Percentiles rank a stretch among this genome's conserved stretches.
These are phyloP conservation scores for Prunella vulgaris DNA, from an alignment of 257 asterid genomes.

Conservation along the genomic window DNA sequence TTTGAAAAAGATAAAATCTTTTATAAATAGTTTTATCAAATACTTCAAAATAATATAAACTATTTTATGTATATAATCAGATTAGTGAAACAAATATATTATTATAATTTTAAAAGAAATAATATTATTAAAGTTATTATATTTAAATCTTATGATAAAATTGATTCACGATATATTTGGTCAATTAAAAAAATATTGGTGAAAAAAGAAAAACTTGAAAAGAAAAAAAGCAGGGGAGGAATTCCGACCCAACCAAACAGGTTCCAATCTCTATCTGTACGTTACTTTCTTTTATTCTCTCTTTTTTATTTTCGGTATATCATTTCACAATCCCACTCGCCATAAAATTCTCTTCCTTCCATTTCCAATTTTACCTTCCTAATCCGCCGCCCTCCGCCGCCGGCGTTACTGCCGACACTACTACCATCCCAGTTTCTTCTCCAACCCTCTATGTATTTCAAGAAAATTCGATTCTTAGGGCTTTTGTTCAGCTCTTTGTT, in stretches of 20 bases:
- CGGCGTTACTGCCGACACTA: conserved; percentile 6
- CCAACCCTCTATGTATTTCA: conserved; percentile 42
- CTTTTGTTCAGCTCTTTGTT: conserved; percentile 36
- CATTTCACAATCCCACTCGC: conserved; percentile 27
- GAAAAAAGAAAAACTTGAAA: neutral
- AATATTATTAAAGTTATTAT: too few species aligned
- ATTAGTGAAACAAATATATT: too few species aligned
- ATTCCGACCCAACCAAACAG: conserved; percentile 35
- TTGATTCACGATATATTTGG: too few species aligned
- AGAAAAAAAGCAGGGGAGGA: neutral
- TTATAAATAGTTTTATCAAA: too few species aligned
- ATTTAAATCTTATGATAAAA: too few species aligned
- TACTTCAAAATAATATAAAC: too few species aligned
- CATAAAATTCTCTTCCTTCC: conserved; percentile 22
- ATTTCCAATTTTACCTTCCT: conserved; percentile 29
- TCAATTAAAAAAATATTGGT: neutral
- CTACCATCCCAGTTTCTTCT: neutral
- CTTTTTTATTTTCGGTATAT: conserved; percentile 10
- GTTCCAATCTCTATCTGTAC: conserved; percentile 36
- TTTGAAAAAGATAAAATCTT: too few species aligned
- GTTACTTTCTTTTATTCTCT: conserved; percentile 37
- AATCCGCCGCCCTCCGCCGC: conserved; percentile 24
- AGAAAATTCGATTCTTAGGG: conserved; percentile 35
- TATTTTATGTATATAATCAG: too few species aligned
- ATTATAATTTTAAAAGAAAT: too few species aligned